Conservation (phyloP, 176 grass and related monocot species). For the Chloris gayana region DNA sequence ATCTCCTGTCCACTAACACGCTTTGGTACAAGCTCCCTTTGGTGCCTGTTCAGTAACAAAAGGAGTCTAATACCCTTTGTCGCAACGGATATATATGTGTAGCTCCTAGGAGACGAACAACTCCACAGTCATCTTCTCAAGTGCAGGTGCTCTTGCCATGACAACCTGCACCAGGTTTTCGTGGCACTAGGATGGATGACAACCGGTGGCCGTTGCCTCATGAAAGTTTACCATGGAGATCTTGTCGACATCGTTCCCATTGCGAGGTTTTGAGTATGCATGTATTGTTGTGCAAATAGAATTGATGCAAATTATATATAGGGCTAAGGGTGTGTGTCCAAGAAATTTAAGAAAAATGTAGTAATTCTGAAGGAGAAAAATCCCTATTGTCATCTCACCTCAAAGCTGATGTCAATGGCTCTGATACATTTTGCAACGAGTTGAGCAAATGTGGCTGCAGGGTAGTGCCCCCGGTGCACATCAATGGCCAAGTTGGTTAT, state of each 20-base stretch:
- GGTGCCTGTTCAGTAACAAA: no score
- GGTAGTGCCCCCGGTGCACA: neutral
- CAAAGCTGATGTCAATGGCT: neutral
- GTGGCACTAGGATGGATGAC: neutral
- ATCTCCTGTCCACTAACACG: neutral
- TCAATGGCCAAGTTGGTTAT: conserved; percentile 5
- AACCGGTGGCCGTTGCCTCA: neutral
- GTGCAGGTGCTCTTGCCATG: neutral
- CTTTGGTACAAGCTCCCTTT: no score
- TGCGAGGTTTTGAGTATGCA: neutral
- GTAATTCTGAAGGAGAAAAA: neutral
- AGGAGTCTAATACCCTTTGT: neutral
- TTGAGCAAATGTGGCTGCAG: neutral
- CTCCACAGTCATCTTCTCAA: conserved; percentile 1
- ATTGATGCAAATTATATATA: no score
- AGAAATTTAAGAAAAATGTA: no score
- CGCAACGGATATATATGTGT: neutral
- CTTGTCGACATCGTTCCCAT: neutral
- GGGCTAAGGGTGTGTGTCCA: no score
- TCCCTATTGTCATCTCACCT: neutral
- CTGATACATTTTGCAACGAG: neutral
- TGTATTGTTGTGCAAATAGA: neutral
- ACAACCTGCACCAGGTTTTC: neutral
- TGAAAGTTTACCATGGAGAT: neutral
- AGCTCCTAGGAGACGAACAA: no score